Conservation (phyloP, 352 stramenopile genomes). For the Pythium myriotylum region DNA sequence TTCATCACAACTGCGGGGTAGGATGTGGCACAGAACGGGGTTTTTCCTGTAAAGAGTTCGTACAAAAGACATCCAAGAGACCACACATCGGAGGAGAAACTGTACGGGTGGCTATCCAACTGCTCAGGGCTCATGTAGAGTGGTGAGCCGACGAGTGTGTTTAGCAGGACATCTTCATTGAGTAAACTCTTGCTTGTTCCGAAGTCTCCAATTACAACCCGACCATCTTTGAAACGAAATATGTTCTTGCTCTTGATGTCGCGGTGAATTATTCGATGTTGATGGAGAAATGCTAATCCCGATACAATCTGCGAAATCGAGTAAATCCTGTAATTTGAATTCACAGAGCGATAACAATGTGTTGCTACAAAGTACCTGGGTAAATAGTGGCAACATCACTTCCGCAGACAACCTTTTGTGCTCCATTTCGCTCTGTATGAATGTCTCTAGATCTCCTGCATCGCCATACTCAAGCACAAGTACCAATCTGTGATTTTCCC, state of each 20-base stretch:
- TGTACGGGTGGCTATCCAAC: constrained; percentile 57
- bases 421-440: constrained; percentile 24
- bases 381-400: constrained; percentile 36
- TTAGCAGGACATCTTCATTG: constrained; percentile 27
- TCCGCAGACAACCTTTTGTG: constrained; percentile 13
- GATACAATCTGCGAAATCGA: constrained; percentile 59
- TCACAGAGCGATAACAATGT: too few species aligned
- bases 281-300: constrained; percentile 83
- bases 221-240: constrained; percentile 81
- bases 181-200: constrained; percentile 55
- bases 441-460: constrained; percentile 55
- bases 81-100: constrained; percentile 72
- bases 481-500: constrained; percentile 33
- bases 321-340: too few species aligned
- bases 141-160: constrained; percentile 64
- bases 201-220: constrained; percentile 82
- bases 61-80: constrained; percentile 84
- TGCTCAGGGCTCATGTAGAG: constrained; percentile 83
- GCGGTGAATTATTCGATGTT: constrained; percentile 64
- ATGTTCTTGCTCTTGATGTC: constrained; percentile 90
- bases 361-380: constrained; percentile 38
- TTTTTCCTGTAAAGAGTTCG: constrained; percentile 50
- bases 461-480: constrained; percentile 76
- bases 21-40: constrained; percentile 63
- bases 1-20: constrained; percentile 54